These are phyloP conservation scores for Malassezia restricta DNA, from an alignment of 1,284 basidiomycete genomes.

Conservation along the genomic window DNA sequence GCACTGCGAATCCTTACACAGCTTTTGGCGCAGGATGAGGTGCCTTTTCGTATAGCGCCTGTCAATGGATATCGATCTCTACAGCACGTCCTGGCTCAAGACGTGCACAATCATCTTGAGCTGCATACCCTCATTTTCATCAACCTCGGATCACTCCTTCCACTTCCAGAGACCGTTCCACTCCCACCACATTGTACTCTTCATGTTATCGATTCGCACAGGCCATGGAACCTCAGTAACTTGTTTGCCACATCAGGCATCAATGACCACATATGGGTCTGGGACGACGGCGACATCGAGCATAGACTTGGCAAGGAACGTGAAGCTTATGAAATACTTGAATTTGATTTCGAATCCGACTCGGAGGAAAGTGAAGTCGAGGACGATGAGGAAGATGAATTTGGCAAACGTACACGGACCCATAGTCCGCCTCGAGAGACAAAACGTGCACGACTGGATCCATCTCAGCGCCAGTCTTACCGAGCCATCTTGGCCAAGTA, in stretches of 20 bases:
- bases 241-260: slow-evolving; percentile 58
- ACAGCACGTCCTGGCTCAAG: slow-evolving; percentile 16
- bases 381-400: slow-evolving; percentile 7
- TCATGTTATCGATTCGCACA: slow-evolving; percentile 86
- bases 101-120: slow-evolving; percentile 49
- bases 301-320: slow-evolving; percentile 23
- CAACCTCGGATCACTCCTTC: slow-evolving; percentile 80
- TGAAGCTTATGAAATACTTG: slow-evolving; percentile 33
- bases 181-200: slow-evolving; percentile 50
- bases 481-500: slow-evolving; percentile 50
- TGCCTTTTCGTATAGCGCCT: slow-evolving; percentile 81
- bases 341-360: slow-evolving; percentile 36
- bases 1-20: slow-evolving; percentile 78
- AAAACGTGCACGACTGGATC: slow-evolving; percentile 13
- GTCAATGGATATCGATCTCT: slow-evolving; percentile 60
- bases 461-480: slow-evolving; percentile 23
- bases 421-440: neutral
- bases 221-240: slow-evolving; percentile 80
- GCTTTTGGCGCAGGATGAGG: slow-evolving; percentile 81
- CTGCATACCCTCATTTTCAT: slow-evolving; percentile 80
- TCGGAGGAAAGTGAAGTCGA: slow-evolving; percentile 46
- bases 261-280: slow-evolving; percentile 32
- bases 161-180: slow-evolving; percentile 53
- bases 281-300: slow-evolving; percentile 41
- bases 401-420: neutral